Conservation (phyloP, 768 basidiomycete genomes). For the Trametes punicea region DNA sequence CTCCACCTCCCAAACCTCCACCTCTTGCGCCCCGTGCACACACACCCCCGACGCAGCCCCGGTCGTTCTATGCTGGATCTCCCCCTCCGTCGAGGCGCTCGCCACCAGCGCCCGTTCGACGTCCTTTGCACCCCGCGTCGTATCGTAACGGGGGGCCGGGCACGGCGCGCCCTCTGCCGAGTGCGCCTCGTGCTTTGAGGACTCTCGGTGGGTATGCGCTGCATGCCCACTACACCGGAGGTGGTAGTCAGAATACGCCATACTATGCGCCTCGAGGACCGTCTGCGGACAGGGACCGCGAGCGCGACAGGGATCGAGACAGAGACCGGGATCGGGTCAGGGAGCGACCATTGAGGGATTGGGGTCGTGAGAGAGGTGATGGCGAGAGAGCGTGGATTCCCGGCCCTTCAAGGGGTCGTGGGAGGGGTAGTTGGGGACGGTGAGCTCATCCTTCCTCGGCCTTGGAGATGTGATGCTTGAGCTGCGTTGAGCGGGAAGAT, state of each 20-base stretch:
- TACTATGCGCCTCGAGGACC: constrained; percentile 47
- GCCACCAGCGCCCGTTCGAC: constrained; percentile 23
- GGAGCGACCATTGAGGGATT: constrained; percentile 28
- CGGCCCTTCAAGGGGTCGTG: constrained; percentile 15
- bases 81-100: constrained; percentile 26
- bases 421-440: constrained; percentile 6
- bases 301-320: constrained; percentile 8
- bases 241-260: constrained; percentile 25
- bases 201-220: constrained; percentile 23
- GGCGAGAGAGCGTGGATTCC: constrained; percentile 14
- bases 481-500: not conserved
- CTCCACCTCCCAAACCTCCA: constrained; percentile 32
- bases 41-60: constrained; percentile 47
- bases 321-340: constrained; percentile 22
- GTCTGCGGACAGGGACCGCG: constrained; percentile 48
- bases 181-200: constrained; percentile 39
- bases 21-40: constrained; percentile 38
- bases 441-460: not conserved
- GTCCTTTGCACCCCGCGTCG: constrained; percentile 30
- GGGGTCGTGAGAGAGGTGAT: constrained; percentile 40
- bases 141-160: constrained; percentile 23
- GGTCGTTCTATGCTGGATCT: constrained; percentile 37
- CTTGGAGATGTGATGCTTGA: not conserved
- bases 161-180: constrained; percentile 35
- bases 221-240: constrained; percentile 17